phyloP scores from a whole-genome alignment of 805 yeast genomes.

The Pichia insulana region DNA sequence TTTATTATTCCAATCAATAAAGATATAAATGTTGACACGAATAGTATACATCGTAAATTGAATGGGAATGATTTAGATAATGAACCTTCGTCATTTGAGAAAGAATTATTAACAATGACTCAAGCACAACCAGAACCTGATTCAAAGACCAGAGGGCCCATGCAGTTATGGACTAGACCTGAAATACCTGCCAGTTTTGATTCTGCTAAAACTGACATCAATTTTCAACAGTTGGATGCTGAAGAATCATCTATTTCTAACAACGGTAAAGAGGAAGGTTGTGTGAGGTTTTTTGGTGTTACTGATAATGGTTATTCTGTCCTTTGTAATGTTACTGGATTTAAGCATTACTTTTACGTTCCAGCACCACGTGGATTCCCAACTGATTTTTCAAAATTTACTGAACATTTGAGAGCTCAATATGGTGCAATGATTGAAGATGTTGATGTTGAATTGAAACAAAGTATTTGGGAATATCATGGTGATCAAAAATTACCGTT shows the following conservation, averaged over 20 bases:
- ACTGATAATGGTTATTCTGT: constrained; percentile 83
- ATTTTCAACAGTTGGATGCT: constrained; percentile 90
- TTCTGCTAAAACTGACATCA: constrained; percentile 42
- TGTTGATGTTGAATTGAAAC: constrained; percentile 61
- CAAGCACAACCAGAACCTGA: constrained; percentile 21
- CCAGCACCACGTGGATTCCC: constrained; percentile 81
- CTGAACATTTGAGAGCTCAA: constrained; percentile 35
- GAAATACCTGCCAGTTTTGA: constrained; percentile 41
- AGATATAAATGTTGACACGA: constrained; percentile 14
- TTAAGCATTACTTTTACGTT: constrained; percentile 81
- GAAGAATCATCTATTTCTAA: constrained; percentile 55
- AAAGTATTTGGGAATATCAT: constrained; percentile 89
- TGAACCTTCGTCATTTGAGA: constrained; percentile 43
- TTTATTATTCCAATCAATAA: constrained; percentile 25
- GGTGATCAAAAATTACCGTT: constrained; percentile 75
- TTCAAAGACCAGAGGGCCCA: constrained; percentile 12
- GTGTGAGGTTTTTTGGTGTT: constrained; percentile 86
- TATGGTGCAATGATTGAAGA: constrained; percentile 49
- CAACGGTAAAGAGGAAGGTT: constrained; percentile 39
- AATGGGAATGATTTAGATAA: constrained; percentile 21
- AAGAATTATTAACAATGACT: constrained; percentile 39
- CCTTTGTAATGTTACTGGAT: constrained; percentile 82
- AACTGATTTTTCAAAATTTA: constrained; percentile 41
- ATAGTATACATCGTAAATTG: constrained; percentile 23
- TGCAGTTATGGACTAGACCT: constrained; percentile 44